A percentile compares a stretch with the other conserved stretches of the same genome.
phyloP scores from a whole-genome alignment of 192 early-diverging fungal species.

The Mortierella alpina region DNA sequence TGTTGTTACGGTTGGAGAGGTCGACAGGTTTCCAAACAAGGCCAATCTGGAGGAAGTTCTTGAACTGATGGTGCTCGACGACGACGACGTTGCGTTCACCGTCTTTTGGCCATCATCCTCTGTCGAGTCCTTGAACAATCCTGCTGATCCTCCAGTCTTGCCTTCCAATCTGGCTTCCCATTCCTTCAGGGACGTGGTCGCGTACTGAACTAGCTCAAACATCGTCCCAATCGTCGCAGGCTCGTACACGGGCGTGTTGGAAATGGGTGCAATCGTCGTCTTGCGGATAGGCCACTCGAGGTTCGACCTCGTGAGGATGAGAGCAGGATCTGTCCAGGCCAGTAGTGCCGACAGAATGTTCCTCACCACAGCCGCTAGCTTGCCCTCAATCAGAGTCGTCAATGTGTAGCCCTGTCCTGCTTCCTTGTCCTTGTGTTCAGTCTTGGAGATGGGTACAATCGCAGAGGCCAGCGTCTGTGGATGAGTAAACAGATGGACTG shows the following conservation, averaged over 20 bases:
- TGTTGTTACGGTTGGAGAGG: neutral
- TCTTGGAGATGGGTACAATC: slow-evolving; percentile 34
- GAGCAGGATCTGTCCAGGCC: slow-evolving; percentile 48
- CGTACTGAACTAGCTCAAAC: slow-evolving; percentile 51
- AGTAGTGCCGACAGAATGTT: slow-evolving; percentile 52
- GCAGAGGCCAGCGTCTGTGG: slow-evolving; percentile 37
- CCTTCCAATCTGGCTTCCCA: slow-evolving; percentile 52
- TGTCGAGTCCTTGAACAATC: slow-evolving; percentile 31
- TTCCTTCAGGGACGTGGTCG: slow-evolving; percentile 49
- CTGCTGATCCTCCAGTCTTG: slow-evolving; percentile 45
- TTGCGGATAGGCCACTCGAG: slow-evolving; percentile 59
- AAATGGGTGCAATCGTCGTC: slow-evolving; percentile 46
- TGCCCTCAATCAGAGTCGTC: slow-evolving; percentile 33
- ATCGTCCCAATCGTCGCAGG: slow-evolving; percentile 56
- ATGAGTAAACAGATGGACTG: slow-evolving; percentile 53
- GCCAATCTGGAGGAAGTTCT: slow-evolving; percentile 26
- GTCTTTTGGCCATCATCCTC: slow-evolving; percentile 40
- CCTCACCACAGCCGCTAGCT: slow-evolving; percentile 38
- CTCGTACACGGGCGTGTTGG: slow-evolving; percentile 32
- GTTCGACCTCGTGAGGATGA: slow-evolving; percentile 42
- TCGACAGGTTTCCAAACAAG: slow-evolving; percentile 37
- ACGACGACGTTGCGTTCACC: slow-evolving; percentile 6
- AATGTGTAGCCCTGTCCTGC: slow-evolving; percentile 12
- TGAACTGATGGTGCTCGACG: slow-evolving; percentile 10
- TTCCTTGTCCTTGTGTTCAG: slow-evolving; percentile 39